Conservation (phyloP, 371 early-diverging fungal species). For the Umbelopsis sp. region DNA sequence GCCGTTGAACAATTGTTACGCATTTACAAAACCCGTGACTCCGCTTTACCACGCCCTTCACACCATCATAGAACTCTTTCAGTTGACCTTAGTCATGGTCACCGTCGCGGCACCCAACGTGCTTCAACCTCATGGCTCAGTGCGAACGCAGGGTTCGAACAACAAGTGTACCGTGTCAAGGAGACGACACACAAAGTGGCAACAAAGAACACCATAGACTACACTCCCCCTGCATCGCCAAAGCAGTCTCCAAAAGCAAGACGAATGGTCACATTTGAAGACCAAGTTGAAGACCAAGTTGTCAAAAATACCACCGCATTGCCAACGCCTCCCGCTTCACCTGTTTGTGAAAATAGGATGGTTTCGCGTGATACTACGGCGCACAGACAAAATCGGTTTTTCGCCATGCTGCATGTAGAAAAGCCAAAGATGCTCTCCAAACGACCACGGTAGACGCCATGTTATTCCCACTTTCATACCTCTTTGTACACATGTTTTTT, state of each 20-base stretch:
- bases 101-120: not conserved
- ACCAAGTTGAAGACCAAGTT: constrained; percentile 1
- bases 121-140: constrained; percentile 5
- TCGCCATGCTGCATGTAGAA: not conserved
- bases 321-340: not conserved
- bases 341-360: not conserved
- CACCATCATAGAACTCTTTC: not conserved
- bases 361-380: not conserved
- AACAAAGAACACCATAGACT: not conserved
- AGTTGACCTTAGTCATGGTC: not conserved
- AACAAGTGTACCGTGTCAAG: not conserved
- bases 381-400: not conserved
- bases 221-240: not conserved
- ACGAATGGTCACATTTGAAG: not conserved
- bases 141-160: constrained; percentile 2
- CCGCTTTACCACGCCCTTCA: not conserved
- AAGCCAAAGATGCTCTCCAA: not conserved
- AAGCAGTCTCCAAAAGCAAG: not conserved
- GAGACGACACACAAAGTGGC: not conserved
- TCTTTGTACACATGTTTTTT: no score
- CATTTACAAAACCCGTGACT: not conserved
- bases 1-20: not conserved
- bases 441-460: not conserved
- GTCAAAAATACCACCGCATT: not conserved
- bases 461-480: no score